phyloP scores from a whole-genome alignment of 257 asterid genomes.

The Nicotiana noctiflora region DNA sequence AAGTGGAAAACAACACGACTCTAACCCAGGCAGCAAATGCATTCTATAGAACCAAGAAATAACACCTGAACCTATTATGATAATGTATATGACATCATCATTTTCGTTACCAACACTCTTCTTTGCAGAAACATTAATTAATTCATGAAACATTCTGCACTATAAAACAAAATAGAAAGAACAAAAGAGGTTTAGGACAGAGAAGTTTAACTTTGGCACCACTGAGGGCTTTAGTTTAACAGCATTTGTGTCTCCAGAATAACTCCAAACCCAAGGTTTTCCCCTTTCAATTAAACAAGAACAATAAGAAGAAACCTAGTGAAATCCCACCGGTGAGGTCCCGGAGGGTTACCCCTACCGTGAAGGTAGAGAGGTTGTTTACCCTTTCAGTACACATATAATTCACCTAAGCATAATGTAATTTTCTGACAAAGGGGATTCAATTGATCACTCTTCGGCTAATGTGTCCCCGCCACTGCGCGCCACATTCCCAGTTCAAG shows the following conservation, averaged over 20 bases:
- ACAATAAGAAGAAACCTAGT: no score
- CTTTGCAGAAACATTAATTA: not conserved
- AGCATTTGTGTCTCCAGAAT: not conserved
- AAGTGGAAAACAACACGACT: not conserved
- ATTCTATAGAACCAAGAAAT: not conserved
- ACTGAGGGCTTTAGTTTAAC: not conserved
- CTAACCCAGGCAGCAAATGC: not conserved
- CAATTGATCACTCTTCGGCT: not conserved
- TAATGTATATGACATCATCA: not conserved
- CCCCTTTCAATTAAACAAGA: not conserved
- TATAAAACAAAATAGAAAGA: not conserved
- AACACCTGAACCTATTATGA: not conserved
- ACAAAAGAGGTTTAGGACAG: not conserved
- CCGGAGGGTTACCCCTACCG: no score
- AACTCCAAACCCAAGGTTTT: not conserved
- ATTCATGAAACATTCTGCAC: not conserved
- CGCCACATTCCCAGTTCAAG: not conserved
- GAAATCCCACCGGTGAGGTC: no score
- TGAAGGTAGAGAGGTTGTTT: no score
- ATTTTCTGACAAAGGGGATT: not conserved
- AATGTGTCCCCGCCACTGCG: not conserved
- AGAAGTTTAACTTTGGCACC: not conserved
- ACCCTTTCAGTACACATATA: not conserved
- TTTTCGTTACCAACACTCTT: not conserved
- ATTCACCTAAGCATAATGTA: not conserved